Evolutionary conservation across 805 yeast species (phyloP), one percentile per base, ranked within the genome.

Genomic region (Metschnikowia corniflorae): DNA sequence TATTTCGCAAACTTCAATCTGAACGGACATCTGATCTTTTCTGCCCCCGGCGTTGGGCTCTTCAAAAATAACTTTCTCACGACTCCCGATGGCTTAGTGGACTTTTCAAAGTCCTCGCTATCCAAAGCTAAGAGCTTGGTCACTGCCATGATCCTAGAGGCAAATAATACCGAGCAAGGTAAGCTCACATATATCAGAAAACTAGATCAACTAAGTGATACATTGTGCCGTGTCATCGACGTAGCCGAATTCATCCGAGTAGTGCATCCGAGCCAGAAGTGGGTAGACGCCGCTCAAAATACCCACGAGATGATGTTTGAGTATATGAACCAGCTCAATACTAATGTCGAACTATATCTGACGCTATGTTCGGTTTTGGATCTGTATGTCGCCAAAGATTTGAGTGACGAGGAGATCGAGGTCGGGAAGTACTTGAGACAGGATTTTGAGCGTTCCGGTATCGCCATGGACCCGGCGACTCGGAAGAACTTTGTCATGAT

Each of bases 401-500:
- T 91, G n/a, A 58, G 81, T 3, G 58, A 63, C 2, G 98, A 93
- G 59, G 97, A 93, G 52, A 55, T 77, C 10, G 75, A 80, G 35
- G 97, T 89, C 2, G 98, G 96, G 0, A 72, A 77, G 35, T 75
- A 89, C 31, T 67, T 93, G 17, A 67, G 82, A 44, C 78, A 83
- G 29, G 98, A 93, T 59, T 93, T 93, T 54, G 84, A 85, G 48
- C 80, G 87, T 47, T 86, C 96, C 0, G 98, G 97, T 0, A 84
- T 89, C 21, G 82, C 81, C 51, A 80, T 88, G 81, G 80, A 77
- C 46, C 75, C 78, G 0, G 62, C 68, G 16, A 73, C 82, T 1
- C 70, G 91, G 40, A 69, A 75, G 10, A 73, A 77, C 43, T 93
- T 91, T 56, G 86, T 93, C 21, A 72, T 75, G 15, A 61, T 87